Percentiles rank a stretch among this genome's conserved stretches.
These are phyloP conservation scores for Lippia alba DNA, from an alignment of 305 asterid species.

Conservation along the genomic window DNA sequence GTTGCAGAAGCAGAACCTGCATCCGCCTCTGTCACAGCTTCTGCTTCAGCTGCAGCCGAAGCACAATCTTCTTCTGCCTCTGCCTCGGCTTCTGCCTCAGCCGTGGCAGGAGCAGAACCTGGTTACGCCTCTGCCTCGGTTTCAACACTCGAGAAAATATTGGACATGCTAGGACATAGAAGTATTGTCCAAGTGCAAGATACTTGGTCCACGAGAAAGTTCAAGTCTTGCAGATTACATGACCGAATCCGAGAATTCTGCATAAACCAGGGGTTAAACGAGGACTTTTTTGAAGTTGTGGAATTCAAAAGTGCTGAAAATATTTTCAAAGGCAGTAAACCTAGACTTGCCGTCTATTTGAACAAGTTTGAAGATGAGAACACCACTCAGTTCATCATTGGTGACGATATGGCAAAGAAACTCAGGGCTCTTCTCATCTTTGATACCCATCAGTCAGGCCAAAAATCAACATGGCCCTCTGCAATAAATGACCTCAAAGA, in stretches of 20 bases:
- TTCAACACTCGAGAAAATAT: background rate
- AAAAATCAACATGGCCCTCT: conserved; percentile 5
- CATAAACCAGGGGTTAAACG: background rate
- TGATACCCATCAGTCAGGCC: background rate
- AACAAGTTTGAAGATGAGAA: background rate
- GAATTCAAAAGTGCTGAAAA: background rate
- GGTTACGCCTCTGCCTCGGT: no score
- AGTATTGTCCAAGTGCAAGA: conserved; percentile 3
- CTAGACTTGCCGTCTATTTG: conserved; percentile 24
- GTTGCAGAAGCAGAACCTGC: no score
- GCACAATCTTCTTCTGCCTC: no score
- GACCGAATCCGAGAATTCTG: background rate
- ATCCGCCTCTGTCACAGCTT: no score
- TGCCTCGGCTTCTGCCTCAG: no score
- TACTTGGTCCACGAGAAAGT: background rate
- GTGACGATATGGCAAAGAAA: background rate
- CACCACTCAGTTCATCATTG: background rate
- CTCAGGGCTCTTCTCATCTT: conserved; percentile 11
- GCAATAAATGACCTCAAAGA: conserved; percentile 8
- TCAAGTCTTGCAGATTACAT: conserved; percentile 13
- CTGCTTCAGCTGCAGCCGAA: no score
- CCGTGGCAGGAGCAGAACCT: background rate
- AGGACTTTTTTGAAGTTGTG: conserved; percentile 8
- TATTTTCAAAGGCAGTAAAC: background rate
- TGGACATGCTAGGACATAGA: background rate